A percentile compares a stretch with the other conserved stretches of the same genome.
These are phyloP conservation scores for Cotoneaster glaucophyllus DNA, from an alignment of 306 rosid species.

Conservation along the genomic window DNA sequence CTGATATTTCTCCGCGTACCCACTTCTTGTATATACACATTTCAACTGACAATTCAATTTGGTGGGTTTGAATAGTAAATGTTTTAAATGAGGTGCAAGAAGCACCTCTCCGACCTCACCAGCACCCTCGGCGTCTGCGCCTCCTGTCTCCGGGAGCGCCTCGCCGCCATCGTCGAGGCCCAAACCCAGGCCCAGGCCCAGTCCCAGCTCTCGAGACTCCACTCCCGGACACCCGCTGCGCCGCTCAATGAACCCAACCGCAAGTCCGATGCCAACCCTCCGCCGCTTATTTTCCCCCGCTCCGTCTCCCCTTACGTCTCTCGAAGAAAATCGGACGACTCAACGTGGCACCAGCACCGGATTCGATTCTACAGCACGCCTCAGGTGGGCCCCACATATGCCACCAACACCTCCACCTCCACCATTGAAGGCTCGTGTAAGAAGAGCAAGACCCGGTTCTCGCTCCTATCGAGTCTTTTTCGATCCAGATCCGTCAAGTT, in stretches of 20 bases:
- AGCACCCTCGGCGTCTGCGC: slow-evolving; percentile 81
- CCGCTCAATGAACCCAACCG: slow-evolving; percentile 26
- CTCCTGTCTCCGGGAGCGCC: slow-evolving; percentile 80
- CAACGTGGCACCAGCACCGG: slow-evolving; percentile 22
- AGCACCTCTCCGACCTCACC: slow-evolving; percentile 54
- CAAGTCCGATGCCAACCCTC: slow-evolving; percentile 42
- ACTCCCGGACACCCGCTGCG: slow-evolving; percentile 37
- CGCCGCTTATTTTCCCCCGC: slow-evolving; percentile 64
- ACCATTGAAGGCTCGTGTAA: slow-evolving; percentile 15
- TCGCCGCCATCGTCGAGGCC: slow-evolving; percentile 42
- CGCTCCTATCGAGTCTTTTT: slow-evolving; percentile 27
- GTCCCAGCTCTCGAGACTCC: slow-evolving; percentile 21
- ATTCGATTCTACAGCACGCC: slow-evolving; percentile 72
- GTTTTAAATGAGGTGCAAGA: slow-evolving; percentile 75
- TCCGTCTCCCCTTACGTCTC: slow-evolving; percentile 85
- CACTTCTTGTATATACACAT: background rate
- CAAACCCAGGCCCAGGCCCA: slow-evolving; percentile 49
- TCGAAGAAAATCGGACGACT: slow-evolving; percentile 62
- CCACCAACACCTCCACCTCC: background rate
- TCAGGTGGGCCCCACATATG: slow-evolving; percentile 57
- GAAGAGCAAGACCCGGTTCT: slow-evolving; percentile 50
- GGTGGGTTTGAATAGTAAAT: background rate
- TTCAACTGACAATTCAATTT: background rate
- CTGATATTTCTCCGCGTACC: background rate
- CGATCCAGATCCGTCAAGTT: slow-evolving; percentile 44